Conservation (phyloP, 208 protist species). For the Endotrypanum monterogeii region DNA sequence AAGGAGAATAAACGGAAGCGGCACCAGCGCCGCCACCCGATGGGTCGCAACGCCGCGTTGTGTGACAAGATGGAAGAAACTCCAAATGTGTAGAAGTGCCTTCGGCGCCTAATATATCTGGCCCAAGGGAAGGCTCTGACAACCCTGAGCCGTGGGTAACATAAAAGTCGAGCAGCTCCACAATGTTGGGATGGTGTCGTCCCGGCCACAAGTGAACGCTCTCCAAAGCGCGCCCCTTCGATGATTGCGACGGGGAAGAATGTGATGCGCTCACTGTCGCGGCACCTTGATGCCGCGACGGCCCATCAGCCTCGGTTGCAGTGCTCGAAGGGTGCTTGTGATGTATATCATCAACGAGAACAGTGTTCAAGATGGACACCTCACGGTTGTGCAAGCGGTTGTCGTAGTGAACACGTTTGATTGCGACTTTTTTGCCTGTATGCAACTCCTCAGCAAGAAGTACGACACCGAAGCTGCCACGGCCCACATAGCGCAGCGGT, state of each 20-base stretch:
- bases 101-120: constrained; percentile 5
- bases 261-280: background rate
- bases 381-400: constrained; percentile 98
- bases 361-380: constrained; percentile 95
- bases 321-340: background rate
- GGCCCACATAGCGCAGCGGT: constrained; percentile 75
- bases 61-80: constrained; percentile 7
- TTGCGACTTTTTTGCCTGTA: constrained; percentile 93
- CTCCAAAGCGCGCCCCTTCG: background rate
- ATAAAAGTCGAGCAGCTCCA: constrained; percentile 95
- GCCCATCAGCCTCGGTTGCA: background rate
- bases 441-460: constrained; percentile 82
- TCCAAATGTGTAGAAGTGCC: background rate
- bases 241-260: background rate
- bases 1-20: background rate
- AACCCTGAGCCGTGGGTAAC: constrained; percentile 81
- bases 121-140: constrained; percentile 3
- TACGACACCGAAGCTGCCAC: constrained; percentile 98
- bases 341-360: constrained; percentile 26
- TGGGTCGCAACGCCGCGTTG: constrained; percentile 5
- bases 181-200: constrained; percentile 94
- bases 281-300: background rate
- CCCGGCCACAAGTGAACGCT: constrained; percentile 14
- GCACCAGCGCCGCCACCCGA: background rate
- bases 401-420: constrained; percentile 98